Conservation (phyloP, 108 stramenopile species). For the Asterionellopsis glacialis region DNA sequence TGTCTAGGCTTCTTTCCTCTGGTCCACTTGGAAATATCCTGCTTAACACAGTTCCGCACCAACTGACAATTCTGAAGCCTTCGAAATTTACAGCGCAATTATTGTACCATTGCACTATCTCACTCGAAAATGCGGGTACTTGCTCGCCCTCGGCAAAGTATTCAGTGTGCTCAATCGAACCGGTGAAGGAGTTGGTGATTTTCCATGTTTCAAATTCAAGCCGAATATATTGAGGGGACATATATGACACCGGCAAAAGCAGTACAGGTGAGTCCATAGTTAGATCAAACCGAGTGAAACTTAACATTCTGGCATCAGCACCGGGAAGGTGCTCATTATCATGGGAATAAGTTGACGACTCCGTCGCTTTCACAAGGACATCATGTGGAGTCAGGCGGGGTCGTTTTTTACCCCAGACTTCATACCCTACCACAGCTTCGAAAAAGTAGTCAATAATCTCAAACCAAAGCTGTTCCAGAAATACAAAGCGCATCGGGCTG, state of each 20-base stretch:
- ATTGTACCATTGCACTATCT: conserved; percentile 64
- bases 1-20: not conserved
- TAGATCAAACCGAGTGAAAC: conserved; percentile 49
- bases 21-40: not conserved
- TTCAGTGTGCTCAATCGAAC: not conserved
- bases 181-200: conserved; percentile 36
- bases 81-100: conserved; percentile 30
- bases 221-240: conserved; percentile 51
- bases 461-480: conserved; percentile 70
- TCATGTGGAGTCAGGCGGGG: not conserved
- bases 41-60: conserved; percentile 33
- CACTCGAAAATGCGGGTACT: not conserved
- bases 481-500: conserved; percentile 73
- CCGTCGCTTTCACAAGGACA: too few species aligned
- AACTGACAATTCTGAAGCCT: conserved; percentile 24
- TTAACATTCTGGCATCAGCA: conserved; percentile 33
- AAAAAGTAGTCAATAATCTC: conserved; percentile 83
- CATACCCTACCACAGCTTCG: conserved; percentile 64
- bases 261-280: conserved; percentile 55
- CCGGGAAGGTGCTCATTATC: conserved; percentile 14
- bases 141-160: not conserved
- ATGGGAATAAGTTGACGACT: not conserved
- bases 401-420: conserved; percentile 53
- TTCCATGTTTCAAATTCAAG: conserved; percentile 23
- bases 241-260: conserved; percentile 64